These are phyloP conservation scores for Tetracladium marchalianum DNA, from an alignment of 495 filamentous ascomycete species.

Conservation along the genomic window DNA sequence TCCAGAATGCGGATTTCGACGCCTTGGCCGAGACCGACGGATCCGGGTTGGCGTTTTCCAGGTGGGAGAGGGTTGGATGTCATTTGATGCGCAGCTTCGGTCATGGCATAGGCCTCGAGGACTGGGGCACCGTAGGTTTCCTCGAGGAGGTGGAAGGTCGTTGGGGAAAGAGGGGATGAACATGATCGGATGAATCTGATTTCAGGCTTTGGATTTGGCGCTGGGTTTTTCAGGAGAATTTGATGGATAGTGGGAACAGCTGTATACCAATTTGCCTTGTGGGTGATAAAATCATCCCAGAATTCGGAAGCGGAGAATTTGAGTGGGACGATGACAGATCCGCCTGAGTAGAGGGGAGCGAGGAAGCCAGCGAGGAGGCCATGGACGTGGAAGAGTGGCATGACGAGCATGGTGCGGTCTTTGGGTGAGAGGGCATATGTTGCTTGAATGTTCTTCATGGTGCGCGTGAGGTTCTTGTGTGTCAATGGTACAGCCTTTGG, in stretches of 20 bases:
- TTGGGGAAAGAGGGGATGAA: slow-evolving; percentile 70
- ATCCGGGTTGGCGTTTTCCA: slow-evolving; percentile 61
- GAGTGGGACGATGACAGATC: slow-evolving; percentile 61
- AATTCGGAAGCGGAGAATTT: slow-evolving; percentile 78
- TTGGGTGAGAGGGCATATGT: slow-evolving; percentile 58
- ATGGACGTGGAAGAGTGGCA: slow-evolving; percentile 87
- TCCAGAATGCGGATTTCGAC: slow-evolving; percentile 73
- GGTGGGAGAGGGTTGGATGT: slow-evolving; percentile 76
- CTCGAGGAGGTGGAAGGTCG: slow-evolving; percentile 66
- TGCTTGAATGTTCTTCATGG: slow-evolving; percentile 69
- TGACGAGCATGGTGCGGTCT: slow-evolving; percentile 78
- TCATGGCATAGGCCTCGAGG: slow-evolving; percentile 87
- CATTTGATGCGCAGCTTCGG: slow-evolving; percentile 84
- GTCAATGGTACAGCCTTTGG: slow-evolving; percentile 78
- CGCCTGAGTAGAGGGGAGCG: slow-evolving; percentile 59
- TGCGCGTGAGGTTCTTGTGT: slow-evolving; percentile 65
- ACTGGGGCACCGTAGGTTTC: slow-evolving; percentile 64
- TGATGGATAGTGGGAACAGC: slow-evolving; percentile 86
- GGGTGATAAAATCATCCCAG: slow-evolving; percentile 60
- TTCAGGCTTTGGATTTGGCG: slow-evolving; percentile 51
- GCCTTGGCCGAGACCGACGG: slow-evolving; percentile 70
- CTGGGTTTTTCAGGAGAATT: slow-evolving; percentile 62
- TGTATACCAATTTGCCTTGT: slow-evolving; percentile 81
- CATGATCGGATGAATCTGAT: slow-evolving; percentile 86
- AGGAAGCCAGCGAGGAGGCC: slow-evolving; percentile 72